A percentile compares a stretch with the other conserved stretches of the same genome.
Evolutionary conservation across 2,329 filamentous ascomycete species (phyloP).

Genomic region (Colletotrichum chrysophilum): DNA sequence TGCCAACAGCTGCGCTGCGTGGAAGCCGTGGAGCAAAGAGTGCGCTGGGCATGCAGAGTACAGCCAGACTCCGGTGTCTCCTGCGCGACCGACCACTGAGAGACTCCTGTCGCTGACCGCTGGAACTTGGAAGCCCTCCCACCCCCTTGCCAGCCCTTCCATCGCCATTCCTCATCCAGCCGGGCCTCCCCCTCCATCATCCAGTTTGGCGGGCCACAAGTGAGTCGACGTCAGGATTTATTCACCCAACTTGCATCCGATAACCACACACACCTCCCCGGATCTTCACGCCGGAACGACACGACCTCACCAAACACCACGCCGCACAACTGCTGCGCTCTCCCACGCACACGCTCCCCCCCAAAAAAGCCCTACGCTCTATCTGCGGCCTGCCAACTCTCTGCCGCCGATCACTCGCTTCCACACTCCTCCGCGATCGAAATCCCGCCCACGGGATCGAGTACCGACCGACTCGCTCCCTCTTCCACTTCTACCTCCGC

Average conservation of each 20-base stretch:
- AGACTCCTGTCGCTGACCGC: background rate
- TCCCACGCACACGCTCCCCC: background rate
- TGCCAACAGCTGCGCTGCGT: background rate
- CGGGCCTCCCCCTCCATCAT: background rate
- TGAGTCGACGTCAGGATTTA: slow-evolving; percentile 15
- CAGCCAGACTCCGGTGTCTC: background rate
- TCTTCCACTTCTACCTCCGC: background rate
- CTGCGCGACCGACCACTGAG: background rate
- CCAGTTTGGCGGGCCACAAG: slow-evolving; percentile 13
- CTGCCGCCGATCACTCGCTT: background rate
- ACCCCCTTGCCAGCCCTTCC: background rate
- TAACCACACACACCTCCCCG: background rate
- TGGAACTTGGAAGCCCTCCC: background rate
- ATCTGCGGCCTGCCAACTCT: background rate
- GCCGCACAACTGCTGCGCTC: background rate
- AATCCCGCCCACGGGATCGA: slow-evolving; percentile 7
- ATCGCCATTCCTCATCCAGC: slow-evolving; percentile 4
- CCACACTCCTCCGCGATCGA: slow-evolving; percentile 3
- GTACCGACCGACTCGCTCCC: background rate
- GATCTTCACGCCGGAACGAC: background rate
- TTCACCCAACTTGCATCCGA: slow-evolving; percentile 4
- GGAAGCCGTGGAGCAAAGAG: background rate
- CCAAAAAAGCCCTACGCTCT: background rate
- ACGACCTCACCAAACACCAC: background rate
- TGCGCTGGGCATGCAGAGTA: background rate